Percentiles rank a stretch among this genome's conserved stretches.
Evolutionary conservation across 1,284 basidiomycete genomes (phyloP).

Genomic region (Heliocybe sulcata): DNA sequence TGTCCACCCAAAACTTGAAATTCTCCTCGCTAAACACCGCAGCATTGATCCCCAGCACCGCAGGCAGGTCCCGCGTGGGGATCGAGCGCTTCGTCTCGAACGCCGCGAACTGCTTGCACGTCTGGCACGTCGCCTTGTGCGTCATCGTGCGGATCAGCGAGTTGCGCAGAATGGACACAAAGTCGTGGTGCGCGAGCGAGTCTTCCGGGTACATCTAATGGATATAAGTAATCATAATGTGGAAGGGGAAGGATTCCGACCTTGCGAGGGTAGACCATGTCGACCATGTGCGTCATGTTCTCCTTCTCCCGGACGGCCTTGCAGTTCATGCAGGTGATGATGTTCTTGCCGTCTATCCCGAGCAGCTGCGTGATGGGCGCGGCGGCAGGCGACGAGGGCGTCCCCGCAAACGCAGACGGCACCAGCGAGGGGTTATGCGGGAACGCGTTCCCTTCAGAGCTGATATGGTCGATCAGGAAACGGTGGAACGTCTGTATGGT

Average conservation of each 20-base stretch:
- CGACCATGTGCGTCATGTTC: constrained; percentile 75
- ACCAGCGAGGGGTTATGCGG: constrained; percentile 53
- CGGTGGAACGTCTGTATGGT: constrained; percentile 95
- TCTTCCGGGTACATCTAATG: constrained; percentile 44
- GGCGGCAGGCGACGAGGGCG: constrained; percentile 30
- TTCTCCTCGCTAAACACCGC: constrained; percentile 75
- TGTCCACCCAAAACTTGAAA: constrained; percentile 74
- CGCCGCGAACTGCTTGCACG: constrained; percentile 72
- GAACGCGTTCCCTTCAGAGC: constrained; percentile 59
- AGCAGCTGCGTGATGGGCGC: constrained; percentile 77
- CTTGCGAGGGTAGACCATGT: constrained; percentile 83
- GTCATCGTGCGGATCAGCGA: constrained; percentile 80
- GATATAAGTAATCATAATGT: constrained; percentile 5
- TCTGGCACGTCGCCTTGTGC: constrained; percentile 82
- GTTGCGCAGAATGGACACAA: constrained; percentile 65
- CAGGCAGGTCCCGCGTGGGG: constrained; percentile 64
- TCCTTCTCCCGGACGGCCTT: constrained; percentile 66
- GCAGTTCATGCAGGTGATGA: constrained; percentile 74
- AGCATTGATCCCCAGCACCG: constrained; percentile 86
- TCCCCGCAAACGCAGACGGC: constrained; percentile 21
- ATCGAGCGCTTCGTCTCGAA: constrained; percentile 73
- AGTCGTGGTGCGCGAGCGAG: constrained; percentile 41
- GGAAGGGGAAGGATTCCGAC: constrained; percentile 27
- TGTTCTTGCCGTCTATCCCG: constrained; percentile 69
- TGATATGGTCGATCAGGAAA: constrained; percentile 82